Evolutionary conservation across 805 yeast genomes (phyloP).

Genomic region (Gaillardinia entomophila): DNA sequence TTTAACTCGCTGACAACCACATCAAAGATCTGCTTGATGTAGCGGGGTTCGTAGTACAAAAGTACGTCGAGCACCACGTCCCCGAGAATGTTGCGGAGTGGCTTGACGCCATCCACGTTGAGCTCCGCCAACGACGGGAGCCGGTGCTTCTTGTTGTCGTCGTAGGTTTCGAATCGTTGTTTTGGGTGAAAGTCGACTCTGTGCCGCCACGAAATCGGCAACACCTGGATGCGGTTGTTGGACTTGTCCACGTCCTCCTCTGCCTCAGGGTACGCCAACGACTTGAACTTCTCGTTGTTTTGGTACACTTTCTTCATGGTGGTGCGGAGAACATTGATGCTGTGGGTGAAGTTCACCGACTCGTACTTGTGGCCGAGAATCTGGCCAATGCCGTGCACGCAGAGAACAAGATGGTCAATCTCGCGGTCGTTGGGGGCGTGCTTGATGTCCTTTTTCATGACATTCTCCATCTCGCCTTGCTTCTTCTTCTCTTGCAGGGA

Average conservation of each 20-base stretch:
- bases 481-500: conserved; percentile 9
- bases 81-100: conserved; percentile 74
- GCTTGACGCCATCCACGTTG: conserved; percentile 70
- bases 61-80: conserved; percentile 83
- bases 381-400: conserved; percentile 96
- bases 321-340: conserved; percentile 59
- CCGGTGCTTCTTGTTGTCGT: conserved; percentile 32
- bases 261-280: conserved; percentile 22
- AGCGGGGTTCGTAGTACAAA: conserved; percentile 68
- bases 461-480: conserved; percentile 10
- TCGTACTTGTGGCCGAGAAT: conserved; percentile 72
- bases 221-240: conserved; percentile 68
- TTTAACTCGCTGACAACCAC: conserved; percentile 64
- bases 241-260: conserved; percentile 6
- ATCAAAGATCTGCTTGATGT: conserved; percentile 54
- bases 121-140: conserved; percentile 66
- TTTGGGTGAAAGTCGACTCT: conserved; percentile 57
- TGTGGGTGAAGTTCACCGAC: conserved; percentile 81
- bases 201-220: conserved; percentile 92
- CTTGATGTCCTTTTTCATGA: conserved; percentile 4
- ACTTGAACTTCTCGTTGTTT: conserved; percentile 32
- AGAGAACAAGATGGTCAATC: conserved; percentile 66
- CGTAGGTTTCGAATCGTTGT: conserved; percentile 28
- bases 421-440: conserved; percentile 17
- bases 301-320: conserved; percentile 48